phyloP scores from a whole-genome alignment of 352 stramenopile species.

The Pythium apleroticum region DNA sequence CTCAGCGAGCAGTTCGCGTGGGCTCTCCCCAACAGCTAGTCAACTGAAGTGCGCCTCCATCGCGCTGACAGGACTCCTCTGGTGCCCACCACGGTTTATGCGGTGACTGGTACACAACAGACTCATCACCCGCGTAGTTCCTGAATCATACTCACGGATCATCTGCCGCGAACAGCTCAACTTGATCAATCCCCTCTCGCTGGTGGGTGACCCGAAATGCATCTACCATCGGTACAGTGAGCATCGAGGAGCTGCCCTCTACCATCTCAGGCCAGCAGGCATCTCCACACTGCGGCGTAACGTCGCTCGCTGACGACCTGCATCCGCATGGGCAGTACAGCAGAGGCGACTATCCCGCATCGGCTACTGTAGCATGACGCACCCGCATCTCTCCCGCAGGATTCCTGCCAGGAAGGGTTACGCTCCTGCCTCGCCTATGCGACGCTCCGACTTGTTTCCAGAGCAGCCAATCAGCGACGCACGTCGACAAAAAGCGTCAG shows the following conservation, averaged over 20 bases:
- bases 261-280: not conserved
- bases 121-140: too few relatives aligned
- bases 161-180: not conserved
- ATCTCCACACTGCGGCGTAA: not conserved
- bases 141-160: too few relatives aligned
- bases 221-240: not conserved
- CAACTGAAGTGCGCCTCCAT: not conserved
- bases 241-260: not conserved
- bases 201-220: not conserved
- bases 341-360: not conserved
- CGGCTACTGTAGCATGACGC: not conserved
- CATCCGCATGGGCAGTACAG: not conserved
- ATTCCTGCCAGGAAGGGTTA: constrained; percentile 1
- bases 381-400: not conserved
- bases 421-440: not conserved
- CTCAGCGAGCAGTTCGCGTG: too few relatives aligned
- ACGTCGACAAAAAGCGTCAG: not conserved
- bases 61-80: not conserved
- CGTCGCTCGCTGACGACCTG: not conserved
- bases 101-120: too few relatives aligned
- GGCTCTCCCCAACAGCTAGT: too few relatives aligned
- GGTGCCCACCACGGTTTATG: not conserved
- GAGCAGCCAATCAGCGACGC: not conserved
- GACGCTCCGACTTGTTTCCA: not conserved
- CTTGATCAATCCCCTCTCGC: not conserved